Base-by-base conservation (phyloP, 768 basidiomycete species). In the Russula olivacea region DNA sequence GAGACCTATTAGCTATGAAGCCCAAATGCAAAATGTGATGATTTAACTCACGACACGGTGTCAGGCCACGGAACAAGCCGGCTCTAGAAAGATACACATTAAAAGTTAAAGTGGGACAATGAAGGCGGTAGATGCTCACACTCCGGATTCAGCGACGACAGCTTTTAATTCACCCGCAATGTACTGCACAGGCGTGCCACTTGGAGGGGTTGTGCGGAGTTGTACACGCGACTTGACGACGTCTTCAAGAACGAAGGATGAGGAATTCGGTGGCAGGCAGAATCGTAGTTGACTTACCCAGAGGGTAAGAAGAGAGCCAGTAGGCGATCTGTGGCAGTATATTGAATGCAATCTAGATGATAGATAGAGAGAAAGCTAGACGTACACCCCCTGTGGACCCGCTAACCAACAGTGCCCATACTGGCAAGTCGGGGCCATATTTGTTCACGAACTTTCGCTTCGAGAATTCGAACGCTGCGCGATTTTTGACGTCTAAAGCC, bases 211-310 rank as follows among this genome's bases (percentile, higher is more conserved):
- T 0, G 80, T 70, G 0, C 90, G 84, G 8, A 95, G 80, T 69
- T 98, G 95, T 11, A 97, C 79, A 40, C 93, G 85, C 4, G 92
- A 94, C 76, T 98, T 98, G 36, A 95, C 83, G 5, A 97, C 91
- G 66, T 98, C 94, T 89, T 32, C 7, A 36, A 36, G 23, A 32
- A 45, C 3, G 15, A 25, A 15, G 14, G 45, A 34, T 40, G 47
- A 38, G n/a, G 25, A 21, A 8, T 28, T 53, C 21, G 53, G 32
- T 40, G 19, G 28, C 30, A 49, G 28, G 32, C 43, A 21, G 28
- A 32, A 38, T 40, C 15, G 12, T 19, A 36, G 19, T 9, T 3
- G 0, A 60, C 72, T 9, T 55, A 88, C 88, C 89, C 6, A 96
- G 77, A 0, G 93, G 96, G 73, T 96, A 98, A 70, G 88, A 94